Evolutionary conservation across 78 protist genomes (phyloP).

Genomic region (Dictyostelium firmibasis): DNA sequence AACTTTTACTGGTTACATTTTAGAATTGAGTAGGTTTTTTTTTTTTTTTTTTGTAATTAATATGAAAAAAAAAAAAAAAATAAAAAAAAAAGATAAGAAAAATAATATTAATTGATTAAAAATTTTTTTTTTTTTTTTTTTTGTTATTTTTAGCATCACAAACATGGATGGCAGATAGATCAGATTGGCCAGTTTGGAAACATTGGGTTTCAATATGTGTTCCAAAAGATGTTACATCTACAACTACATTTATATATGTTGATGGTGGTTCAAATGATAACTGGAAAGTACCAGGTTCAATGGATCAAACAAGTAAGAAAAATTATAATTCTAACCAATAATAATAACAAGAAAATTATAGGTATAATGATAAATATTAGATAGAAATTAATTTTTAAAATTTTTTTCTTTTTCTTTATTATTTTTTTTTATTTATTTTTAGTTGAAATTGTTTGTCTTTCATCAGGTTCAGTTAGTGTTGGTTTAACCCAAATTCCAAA

Average conservation of each 20-base stretch:
- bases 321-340: neutral
- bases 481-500: slow-evolving; percentile 81
- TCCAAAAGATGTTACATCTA: slow-evolving; percentile 22
- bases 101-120: neutral
- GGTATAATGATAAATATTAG: neutral
- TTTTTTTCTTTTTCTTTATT: neutral
- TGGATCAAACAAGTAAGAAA: slow-evolving; percentile 8
- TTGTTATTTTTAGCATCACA: slow-evolving; percentile 49
- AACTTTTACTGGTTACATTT: slow-evolving; percentile 26
- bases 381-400: neutral
- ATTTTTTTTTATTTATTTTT: neutral
- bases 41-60: too few species aligned
- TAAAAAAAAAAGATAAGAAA: too few species aligned
- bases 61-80: too few species aligned
- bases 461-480: slow-evolving; percentile 35
- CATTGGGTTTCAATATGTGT: slow-evolving; percentile 78
- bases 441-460: slow-evolving; percentile 53
- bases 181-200: slow-evolving; percentile 76
- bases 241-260: slow-evolving; percentile 50
- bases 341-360: too few species aligned
- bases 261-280: slow-evolving; percentile 60
- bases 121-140: neutral
- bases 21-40: slow-evolving; percentile 73
- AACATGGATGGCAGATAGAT: slow-evolving; percentile 64
- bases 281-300: slow-evolving; percentile 37